These are phyloP conservation scores for Tolypocladium paradoxum DNA, from an alignment of 2,329 filamentous ascomycete genomes.

Conservation along the genomic window DNA sequence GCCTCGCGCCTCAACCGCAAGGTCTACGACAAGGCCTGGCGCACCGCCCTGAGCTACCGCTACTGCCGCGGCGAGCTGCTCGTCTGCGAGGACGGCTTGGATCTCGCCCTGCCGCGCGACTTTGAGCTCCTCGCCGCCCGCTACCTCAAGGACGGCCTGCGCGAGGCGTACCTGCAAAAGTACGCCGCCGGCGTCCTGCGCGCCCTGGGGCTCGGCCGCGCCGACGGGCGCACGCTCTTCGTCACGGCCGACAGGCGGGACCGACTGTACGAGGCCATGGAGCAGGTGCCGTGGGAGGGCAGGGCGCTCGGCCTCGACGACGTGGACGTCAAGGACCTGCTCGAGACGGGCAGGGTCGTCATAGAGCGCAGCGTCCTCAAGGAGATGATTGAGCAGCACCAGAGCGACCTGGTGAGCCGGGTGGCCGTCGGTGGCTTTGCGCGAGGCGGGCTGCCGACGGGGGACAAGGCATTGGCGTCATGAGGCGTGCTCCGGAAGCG, in stretches of 20 bases:
- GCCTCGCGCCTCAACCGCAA: constrained; percentile 73
- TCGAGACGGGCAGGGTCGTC: constrained; percentile 76
- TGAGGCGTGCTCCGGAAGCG: neutral
- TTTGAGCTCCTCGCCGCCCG: constrained; percentile 32
- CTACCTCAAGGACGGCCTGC: constrained; percentile 35
- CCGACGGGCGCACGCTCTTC: constrained; percentile 61
- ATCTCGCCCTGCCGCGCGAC: constrained; percentile 47
- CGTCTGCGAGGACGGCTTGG: constrained; percentile 68
- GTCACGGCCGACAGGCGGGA: constrained; percentile 53
- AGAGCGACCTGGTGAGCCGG: constrained; percentile 49
- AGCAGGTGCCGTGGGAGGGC: constrained; percentile 53
- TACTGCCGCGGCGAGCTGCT: constrained; percentile 81
- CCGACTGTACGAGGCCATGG: constrained; percentile 57
- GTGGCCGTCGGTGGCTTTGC: constrained; percentile 32
- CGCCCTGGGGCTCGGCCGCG: constrained; percentile 57
- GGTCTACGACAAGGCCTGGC: constrained; percentile 91
- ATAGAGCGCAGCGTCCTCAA: constrained; percentile 75
- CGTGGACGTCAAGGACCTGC: constrained; percentile 89
- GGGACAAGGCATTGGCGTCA: constrained; percentile 25
- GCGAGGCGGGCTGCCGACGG: constrained; percentile 21
- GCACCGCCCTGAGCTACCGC: constrained; percentile 85
- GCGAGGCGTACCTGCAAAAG: constrained; percentile 46
- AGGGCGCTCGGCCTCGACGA: constrained; percentile 60
- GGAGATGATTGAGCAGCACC: constrained; percentile 61
- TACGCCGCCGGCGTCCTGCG: constrained; percentile 59